These are phyloP conservation scores for Zostera marina DNA, from an alignment of 116 monocot genomes.

Conservation along the genomic window DNA sequence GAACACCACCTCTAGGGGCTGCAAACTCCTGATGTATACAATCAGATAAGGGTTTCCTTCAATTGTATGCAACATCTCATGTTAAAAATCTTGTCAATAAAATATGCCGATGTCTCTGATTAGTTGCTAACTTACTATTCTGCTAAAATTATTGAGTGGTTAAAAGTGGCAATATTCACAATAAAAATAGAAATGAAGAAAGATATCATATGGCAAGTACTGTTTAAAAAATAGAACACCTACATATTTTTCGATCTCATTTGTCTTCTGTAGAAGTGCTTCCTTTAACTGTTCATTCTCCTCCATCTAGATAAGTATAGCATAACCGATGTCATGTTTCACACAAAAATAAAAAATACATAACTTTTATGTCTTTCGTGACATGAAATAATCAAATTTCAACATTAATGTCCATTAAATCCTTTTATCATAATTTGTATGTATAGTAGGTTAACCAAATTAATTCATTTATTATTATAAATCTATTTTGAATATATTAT, in stretches of 20 bases:
- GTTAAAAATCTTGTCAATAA: too few relatives aligned
- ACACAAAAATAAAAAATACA: background rate
- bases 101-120: too few relatives aligned
- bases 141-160: too few relatives aligned
- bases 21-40: too few relatives aligned
- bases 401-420: background rate
- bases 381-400: background rate
- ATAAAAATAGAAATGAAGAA: background rate
- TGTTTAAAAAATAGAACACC: conserved; percentile 7
- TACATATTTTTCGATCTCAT: conserved; percentile 67
- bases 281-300: conserved; percentile 69
- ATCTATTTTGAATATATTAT: too few relatives aligned
- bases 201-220: background rate
- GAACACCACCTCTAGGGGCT: too few relatives aligned
- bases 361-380: background rate
- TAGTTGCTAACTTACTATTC: too few relatives aligned
- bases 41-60: too few relatives aligned
- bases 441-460: too few relatives aligned
- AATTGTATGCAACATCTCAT: too few relatives aligned
- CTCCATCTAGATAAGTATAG: conserved; percentile 33
- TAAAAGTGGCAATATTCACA: background rate
- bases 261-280: conserved; percentile 37
- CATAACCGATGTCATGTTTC: too few relatives aligned
- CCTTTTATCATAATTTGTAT: background rate
- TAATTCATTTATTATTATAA: too few relatives aligned